phyloP scores from a whole-genome alignment of 208 protist genomes.

The Crithidia expoeki region DNA sequence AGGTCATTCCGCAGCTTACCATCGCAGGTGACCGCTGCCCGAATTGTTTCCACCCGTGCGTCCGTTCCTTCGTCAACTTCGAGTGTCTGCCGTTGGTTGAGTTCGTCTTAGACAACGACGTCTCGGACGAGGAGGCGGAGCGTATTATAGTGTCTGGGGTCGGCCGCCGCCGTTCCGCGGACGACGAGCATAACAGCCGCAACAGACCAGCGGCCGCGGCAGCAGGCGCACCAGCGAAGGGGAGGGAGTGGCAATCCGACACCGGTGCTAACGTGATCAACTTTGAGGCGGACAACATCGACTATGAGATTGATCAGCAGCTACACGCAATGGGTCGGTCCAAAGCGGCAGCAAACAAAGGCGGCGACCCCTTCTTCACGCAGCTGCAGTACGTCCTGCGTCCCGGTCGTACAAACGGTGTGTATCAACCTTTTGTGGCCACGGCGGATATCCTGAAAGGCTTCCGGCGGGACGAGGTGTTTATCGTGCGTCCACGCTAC shows the following conservation, averaged over 20 bases:
- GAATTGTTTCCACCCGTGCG: conserved; percentile 93
- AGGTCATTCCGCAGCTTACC: conserved; percentile 87
- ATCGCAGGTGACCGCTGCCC: conserved; percentile 85
- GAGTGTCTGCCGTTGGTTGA: conserved; percentile 94
- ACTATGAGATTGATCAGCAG: conserved; percentile 86
- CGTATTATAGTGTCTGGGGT: conserved; percentile 74
- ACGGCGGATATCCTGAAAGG: conserved; percentile 77
- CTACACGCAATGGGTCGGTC: conserved; percentile 76
- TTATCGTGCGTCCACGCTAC: conserved; percentile 81
- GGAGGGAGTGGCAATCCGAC: conserved; percentile 65
- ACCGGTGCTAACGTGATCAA: conserved; percentile 86
- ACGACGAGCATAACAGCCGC: conserved; percentile 22
- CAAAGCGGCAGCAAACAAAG: conserved; percentile 65
- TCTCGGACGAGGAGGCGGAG: conserved; percentile 90
- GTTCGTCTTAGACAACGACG: conserved; percentile 87
- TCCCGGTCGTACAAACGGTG: conserved; percentile 59
- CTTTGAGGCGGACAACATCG: conserved; percentile 90
- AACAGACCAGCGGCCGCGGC: background rate
- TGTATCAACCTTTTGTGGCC: conserved; percentile 87
- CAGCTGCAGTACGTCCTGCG: conserved; percentile 86
- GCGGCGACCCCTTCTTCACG: conserved; percentile 88
- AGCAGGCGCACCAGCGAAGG: background rate
- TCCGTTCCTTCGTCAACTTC: conserved; percentile 92
- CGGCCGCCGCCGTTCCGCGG: conserved; percentile 39
- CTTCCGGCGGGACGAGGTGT: conserved; percentile 88